Base-by-base conservation (phyloP, 768 basidiomycete species). In the Suillus variegatus region DNA sequence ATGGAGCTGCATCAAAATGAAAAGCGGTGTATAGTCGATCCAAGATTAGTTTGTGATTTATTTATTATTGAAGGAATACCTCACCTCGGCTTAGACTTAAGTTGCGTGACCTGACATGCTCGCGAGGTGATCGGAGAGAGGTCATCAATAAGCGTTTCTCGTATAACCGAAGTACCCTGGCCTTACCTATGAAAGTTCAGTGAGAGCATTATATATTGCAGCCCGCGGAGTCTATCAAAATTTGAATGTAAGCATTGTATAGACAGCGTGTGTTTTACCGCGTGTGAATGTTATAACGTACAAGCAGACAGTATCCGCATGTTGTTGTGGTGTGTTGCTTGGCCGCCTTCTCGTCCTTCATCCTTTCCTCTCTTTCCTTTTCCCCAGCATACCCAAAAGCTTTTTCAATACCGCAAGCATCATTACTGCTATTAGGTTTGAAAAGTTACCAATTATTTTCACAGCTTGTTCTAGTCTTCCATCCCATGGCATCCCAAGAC, bases 361-460 rank as follows among this genome's bases (percentile, higher is more conserved):
- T 46, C 55, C 46, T 40, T 40, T 28, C 67, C 61, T 56, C 54
- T 60, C 61, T 61, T 47, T 66, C 61, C 52, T 60, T 46, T 49
- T 61, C 47, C 58, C 54, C 43, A 61, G 68, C 68, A 76, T 76
- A 77, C 76, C 75, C 75, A 57, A 56, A 77, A 72, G 70, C 76
- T 70, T 69, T 35, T 54, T 13, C 38, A 52, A 60, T n/a, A 46
- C 8, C 51, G 22, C 54, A 52, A 22, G 44, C n/a, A 13, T 54
- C 32, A 36, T n/a, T 46, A 4, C 25, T 20, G 35, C n/a, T 40
- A 16, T 2, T 38, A 36, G 43, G 13, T 28, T n/a, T 44, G 47
- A 28, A 49, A 40, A 62, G 22, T 20, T 40, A 43, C 28, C 32
- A 51, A 57, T 54, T 65, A 28, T 32, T 60, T 60, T 60, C 44